These are phyloP conservation scores for Inosperma sp. DNA, from an alignment of 768 basidiomycete species.

Conservation along the genomic window DNA sequence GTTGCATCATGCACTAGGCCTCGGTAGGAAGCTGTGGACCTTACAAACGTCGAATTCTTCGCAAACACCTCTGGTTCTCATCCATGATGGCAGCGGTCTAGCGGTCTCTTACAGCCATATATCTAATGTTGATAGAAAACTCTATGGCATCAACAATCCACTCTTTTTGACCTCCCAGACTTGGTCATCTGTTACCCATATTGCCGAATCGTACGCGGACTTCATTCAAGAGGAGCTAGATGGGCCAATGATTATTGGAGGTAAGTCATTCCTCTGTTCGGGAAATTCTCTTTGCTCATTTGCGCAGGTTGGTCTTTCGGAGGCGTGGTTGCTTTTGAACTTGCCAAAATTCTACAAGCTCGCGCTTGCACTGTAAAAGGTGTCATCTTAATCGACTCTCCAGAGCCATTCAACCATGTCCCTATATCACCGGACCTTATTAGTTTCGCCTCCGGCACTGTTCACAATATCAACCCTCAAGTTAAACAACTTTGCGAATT, in stretches of 20 bases:
- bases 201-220: conserved; percentile 50
- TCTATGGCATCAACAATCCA: conserved; percentile 63
- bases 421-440: conserved; percentile 52
- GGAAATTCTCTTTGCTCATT: neutral
- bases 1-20: neutral
- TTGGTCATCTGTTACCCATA: conserved; percentile 48
- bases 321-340: conserved; percentile 66
- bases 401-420: conserved; percentile 48
- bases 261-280: conserved; percentile 30
- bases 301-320: conserved; percentile 73
- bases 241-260: conserved; percentile 52
- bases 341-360: conserved; percentile 46
- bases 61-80: conserved; percentile 49
- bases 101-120: conserved; percentile 48
- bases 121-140: conserved; percentile 40
- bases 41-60: conserved; percentile 33
- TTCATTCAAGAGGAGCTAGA: conserved; percentile 32
- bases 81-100: conserved; percentile 73
- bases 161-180: conserved; percentile 38
- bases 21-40: conserved; percentile 8
- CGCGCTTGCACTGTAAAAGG: conserved; percentile 43
- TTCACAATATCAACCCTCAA: conserved; percentile 25
- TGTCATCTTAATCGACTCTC: conserved; percentile 63
- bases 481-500: conserved; percentile 35
- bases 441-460: conserved; percentile 37